Evolutionary conservation across 2,329 filamentous ascomycete species (phyloP), one percentile per base, ranked within the genome.

Genomic region (Scytalidium sp.): DNA sequence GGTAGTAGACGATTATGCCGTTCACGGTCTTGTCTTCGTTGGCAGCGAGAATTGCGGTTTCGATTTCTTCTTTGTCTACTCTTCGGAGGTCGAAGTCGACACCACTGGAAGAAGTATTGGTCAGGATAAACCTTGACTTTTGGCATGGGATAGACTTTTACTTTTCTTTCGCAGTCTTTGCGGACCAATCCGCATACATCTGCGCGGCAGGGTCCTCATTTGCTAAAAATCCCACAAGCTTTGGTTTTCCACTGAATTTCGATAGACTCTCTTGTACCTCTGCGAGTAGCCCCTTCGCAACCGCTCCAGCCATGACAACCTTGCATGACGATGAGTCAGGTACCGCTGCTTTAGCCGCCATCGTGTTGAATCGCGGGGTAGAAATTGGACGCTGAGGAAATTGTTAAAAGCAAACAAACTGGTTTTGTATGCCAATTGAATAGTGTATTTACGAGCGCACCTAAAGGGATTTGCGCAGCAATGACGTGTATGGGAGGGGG

Each of bases 1-100:
- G 94, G 70, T 97, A 99, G 79, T 99, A 99, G 66, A 99, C 89
- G 58, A 99, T 95, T 65, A 97, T 96, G 61, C 66, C 93, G 70
- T 96, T 89, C 55, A 97, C 83, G 15, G 72, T 65, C 50, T 79
- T 67, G 69, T 97, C 90, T 25, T 80, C 74, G 70, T 99, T 99
- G 65, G 93, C 93, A 58, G 80, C 79, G 59, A 93, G 81, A 64
- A 99, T 87, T 57, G 86, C 84, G 61, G 96, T 90, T 75, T 99
- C 94, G 55, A 97, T 87, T 43, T 84, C 79, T 65, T 97, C 92
- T 67, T 93, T 93, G 62, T 88, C 81, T 46, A 96, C 85, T 64
- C 85, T 82, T 60, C 88, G 88, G 52, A 97, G 82, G 59, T 91
- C 84, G 68, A 97, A 99, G 56, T 83, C 79, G 73, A 97, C 96